phyloP scores from a whole-genome alignment of 2,329 filamentous ascomycete species.

The Rhexocercosporidium sp. region DNA sequence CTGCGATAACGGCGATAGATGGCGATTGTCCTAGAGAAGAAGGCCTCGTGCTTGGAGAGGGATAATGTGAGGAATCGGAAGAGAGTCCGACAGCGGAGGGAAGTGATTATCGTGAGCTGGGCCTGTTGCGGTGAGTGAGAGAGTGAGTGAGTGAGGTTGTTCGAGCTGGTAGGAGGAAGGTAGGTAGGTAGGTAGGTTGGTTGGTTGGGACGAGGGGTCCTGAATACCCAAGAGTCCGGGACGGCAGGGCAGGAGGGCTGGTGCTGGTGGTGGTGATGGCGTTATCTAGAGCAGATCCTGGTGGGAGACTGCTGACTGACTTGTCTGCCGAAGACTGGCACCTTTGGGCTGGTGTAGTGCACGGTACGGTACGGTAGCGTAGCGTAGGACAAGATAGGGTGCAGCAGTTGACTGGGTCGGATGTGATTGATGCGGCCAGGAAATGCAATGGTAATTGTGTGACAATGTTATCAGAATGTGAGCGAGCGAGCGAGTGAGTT shows the following conservation, averaged over 20 bases:
- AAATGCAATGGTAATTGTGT: background rate
- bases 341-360: background rate
- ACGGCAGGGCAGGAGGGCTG: background rate
- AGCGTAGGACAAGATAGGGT: background rate
- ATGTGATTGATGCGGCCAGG: background rate
- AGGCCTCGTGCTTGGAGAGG: background rate
- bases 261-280: background rate
- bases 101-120: background rate
- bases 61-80: background rate
- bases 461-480: background rate
- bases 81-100: background rate
- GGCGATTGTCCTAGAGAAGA: background rate
- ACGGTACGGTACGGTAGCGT: background rate
- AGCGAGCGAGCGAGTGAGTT: no score
- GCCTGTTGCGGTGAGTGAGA: background rate
- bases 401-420: background rate
- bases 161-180: no score
- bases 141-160: no score
- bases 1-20: conserved; percentile 7
- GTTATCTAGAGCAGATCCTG: background rate
- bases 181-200: background rate
- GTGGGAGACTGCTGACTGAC: background rate
- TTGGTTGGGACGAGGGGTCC: conserved; percentile 5
- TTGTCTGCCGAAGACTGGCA: background rate
- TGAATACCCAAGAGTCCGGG: background rate